Conservation (phyloP, 1,284 basidiomycete species). For the Trichosporon coremiiforme region DNA sequence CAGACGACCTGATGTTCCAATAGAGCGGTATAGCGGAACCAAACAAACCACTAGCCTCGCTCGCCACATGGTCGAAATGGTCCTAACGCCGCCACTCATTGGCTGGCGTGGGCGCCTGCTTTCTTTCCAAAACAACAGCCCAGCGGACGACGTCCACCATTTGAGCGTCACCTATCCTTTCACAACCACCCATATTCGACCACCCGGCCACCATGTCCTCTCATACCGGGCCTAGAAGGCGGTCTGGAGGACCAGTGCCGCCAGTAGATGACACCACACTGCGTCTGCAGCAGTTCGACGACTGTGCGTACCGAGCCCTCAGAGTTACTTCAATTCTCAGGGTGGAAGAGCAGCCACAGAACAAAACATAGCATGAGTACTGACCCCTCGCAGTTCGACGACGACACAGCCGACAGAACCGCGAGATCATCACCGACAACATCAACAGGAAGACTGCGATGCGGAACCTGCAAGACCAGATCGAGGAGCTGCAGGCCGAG, state of each 20-base stretch:
- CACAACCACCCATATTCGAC: background rate
- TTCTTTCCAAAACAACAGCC: conserved; percentile 7
- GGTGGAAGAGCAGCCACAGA: background rate
- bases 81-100: conserved; percentile 14
- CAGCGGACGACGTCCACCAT: conserved; percentile 5
- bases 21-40: background rate
- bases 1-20: too few species aligned
- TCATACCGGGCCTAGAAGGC: conserved; percentile 8
- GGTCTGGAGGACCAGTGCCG: background rate
- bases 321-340: background rate
- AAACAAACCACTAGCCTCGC: background rate
- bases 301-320: conserved; percentile 19
- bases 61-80: conserved; percentile 1
- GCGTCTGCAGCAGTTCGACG: conserved; percentile 22
- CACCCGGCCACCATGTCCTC: conserved; percentile 19
- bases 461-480: conserved; percentile 26
- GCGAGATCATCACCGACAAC: conserved; percentile 33
- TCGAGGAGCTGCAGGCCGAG: conserved; percentile 28
- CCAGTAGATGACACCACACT: conserved; percentile 1
- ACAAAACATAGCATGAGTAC: background rate
- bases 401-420: conserved; percentile 30
- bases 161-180: background rate
- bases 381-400: conserved; percentile 26
- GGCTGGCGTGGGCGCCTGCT: conserved; percentile 15
- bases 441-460: conserved; percentile 26